These are phyloP conservation scores for Cytospora piceicola DNA, from an alignment of 2,329 filamentous ascomycete genomes.

Conservation along the genomic window DNA sequence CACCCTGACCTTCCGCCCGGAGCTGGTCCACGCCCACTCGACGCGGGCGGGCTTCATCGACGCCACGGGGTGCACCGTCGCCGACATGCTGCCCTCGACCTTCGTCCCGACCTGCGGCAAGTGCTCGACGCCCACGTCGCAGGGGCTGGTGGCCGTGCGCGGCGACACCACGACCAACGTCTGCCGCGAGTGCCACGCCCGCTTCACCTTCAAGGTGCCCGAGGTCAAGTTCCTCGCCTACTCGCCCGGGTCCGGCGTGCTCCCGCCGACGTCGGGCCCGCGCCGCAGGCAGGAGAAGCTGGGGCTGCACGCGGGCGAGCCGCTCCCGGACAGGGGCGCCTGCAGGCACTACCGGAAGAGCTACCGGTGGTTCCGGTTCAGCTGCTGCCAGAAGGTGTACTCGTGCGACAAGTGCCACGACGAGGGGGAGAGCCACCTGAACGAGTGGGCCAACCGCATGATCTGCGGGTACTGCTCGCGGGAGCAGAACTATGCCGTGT, in stretches of 20 bases:
- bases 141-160: conserved; percentile 71
- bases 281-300: conserved; percentile 57
- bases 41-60: conserved; percentile 80
- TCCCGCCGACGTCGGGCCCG: conserved; percentile 41
- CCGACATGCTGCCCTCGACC: conserved; percentile 77
- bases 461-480: conserved; percentile 79
- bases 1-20: conserved; percentile 62
- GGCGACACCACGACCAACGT: conserved; percentile 75
- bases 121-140: conserved; percentile 71
- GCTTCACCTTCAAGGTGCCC: conserved; percentile 79
- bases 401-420: conserved; percentile 79
- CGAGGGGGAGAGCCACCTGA: conserved; percentile 67
- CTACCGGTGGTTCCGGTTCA: conserved; percentile 68
- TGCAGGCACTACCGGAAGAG: conserved; percentile 63
- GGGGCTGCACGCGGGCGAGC: conserved; percentile 60
- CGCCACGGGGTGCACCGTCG: conserved; percentile 71
- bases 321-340: conserved; percentile 56
- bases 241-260: conserved; percentile 53
- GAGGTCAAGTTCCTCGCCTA: conserved; percentile 79
- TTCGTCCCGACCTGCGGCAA: conserved; percentile 78
- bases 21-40: conserved; percentile 74
- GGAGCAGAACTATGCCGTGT: conserved; percentile 78
- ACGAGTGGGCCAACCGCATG: conserved; percentile 85
- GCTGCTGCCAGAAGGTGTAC: conserved; percentile 62
- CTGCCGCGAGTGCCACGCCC: conserved; percentile 78